phyloP scores from a whole-genome alignment of 768 basidiomycete genomes.

The Pilatotrama ljubarskyi region DNA sequence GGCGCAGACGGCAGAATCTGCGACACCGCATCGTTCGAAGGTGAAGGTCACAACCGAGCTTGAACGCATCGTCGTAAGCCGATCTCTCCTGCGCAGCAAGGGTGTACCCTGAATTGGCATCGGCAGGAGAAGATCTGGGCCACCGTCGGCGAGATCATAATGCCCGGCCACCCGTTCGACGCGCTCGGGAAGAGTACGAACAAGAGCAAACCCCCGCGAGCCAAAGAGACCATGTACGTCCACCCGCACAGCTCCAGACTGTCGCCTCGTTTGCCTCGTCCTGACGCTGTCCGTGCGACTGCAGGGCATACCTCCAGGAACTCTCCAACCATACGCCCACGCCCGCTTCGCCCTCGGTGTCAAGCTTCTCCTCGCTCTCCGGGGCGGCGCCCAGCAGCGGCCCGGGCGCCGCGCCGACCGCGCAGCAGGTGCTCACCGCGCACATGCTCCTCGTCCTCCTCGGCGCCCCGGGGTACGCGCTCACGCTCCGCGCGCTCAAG shows the following conservation, averaged over 20 bases:
- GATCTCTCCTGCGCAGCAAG: no score
- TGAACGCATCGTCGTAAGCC: slow-evolving; percentile 62
- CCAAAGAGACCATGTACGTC: slow-evolving; percentile 64
- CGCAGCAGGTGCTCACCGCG: slow-evolving; percentile 73
- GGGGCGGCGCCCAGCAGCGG: slow-evolving; percentile 33
- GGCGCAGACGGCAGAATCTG: neutral
- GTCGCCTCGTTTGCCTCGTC: neutral
- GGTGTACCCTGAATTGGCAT: neutral
- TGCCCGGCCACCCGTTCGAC: slow-evolving; percentile 51
- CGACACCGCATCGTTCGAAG: slow-evolving; percentile 31
- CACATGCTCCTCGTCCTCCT: slow-evolving; percentile 64
- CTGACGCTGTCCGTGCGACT: slow-evolving; percentile 1
- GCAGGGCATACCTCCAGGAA: slow-evolving; percentile 58
- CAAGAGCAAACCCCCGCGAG: slow-evolving; percentile 45
- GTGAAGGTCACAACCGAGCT: slow-evolving; percentile 60
- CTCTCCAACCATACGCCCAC: slow-evolving; percentile 52
- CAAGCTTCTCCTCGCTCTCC: slow-evolving; percentile 49
- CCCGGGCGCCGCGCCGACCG: slow-evolving; percentile 42
- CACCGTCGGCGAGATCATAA: slow-evolving; percentile 62
- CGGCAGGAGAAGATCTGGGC: slow-evolving; percentile 67
- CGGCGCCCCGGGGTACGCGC: slow-evolving; percentile 50
- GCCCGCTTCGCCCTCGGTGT: slow-evolving; percentile 56
- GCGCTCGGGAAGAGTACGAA: slow-evolving; percentile 28
- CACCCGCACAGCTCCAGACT: neutral
- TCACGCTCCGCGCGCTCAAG: slow-evolving; percentile 66